Conservation (phyloP, 768 basidiomycete genomes). For the Mycena venus region DNA sequence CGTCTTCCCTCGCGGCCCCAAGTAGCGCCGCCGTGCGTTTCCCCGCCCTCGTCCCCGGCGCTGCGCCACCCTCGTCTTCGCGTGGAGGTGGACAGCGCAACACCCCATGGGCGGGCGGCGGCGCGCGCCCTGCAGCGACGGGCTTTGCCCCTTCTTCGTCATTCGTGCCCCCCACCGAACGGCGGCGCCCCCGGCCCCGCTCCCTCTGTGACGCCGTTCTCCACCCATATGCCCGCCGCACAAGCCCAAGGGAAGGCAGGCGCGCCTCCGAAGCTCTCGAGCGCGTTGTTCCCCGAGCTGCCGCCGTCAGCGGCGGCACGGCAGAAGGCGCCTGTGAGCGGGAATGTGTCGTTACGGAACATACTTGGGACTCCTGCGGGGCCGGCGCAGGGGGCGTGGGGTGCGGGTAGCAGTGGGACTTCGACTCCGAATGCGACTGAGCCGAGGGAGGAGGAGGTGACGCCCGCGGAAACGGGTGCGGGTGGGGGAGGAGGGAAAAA, state of each 20-base stretch:
- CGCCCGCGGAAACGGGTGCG: constrained; percentile 57
- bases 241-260: constrained; percentile 19
- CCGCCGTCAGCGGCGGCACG: constrained; percentile 60
- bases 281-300: constrained; percentile 77
- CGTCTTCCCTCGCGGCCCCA: constrained; percentile 40
- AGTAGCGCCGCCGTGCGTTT: constrained; percentile 51
- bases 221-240: constrained; percentile 21
- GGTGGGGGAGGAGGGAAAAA: constrained; percentile 61
- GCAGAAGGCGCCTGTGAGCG: constrained; percentile 63
- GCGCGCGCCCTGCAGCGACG: constrained; percentile 34
- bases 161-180: constrained; percentile 40
- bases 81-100: constrained; percentile 62
- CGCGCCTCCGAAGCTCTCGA: constrained; percentile 63
- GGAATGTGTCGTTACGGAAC: constrained; percentile 76
- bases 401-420: constrained; percentile 31
- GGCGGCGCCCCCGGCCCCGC: constrained; percentile 35
- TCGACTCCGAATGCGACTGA: background rate
- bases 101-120: constrained; percentile 72
- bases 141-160: constrained; percentile 39
- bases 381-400: constrained; percentile 55
- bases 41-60: constrained; percentile 46
- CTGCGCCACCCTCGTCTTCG: constrained; percentile 22
- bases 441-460: constrained; percentile 62
- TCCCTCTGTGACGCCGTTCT: constrained; percentile 29
- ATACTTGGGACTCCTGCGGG: constrained; percentile 66